Conservation (phyloP, 192 early-diverging fungal genomes). For the Paraglomus occultum region DNA sequence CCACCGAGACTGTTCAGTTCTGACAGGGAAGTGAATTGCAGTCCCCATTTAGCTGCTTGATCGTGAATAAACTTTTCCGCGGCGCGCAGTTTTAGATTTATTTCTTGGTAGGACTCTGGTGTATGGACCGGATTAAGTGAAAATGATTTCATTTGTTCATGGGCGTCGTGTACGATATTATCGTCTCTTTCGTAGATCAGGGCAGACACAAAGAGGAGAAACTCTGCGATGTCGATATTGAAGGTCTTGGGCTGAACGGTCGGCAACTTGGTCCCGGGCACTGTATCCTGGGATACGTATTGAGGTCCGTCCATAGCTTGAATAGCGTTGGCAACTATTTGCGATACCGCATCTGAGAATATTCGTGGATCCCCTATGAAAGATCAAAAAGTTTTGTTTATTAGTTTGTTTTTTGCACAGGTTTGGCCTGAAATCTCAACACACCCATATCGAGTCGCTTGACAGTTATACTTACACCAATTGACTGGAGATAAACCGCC, state of each 20-base stretch:
- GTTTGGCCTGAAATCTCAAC: neutral
- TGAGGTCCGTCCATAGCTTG: neutral
- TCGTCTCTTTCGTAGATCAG: conserved; percentile 49
- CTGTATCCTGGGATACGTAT: neutral
- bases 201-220: conserved; percentile 44
- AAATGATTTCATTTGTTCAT: conserved; percentile 7
- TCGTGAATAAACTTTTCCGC: conserved; percentile 38
- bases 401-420: neutral
- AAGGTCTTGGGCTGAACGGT: conserved; percentile 5
- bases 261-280: neutral
- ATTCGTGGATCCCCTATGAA: conserved; percentile 11
- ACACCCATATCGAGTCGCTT: no score
- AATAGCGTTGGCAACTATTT: conserved; percentile 10
- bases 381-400: neutral
- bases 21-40: conserved; percentile 44
- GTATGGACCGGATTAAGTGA: no score
- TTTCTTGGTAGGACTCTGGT: neutral
- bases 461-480: conserved; percentile 48
- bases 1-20: conserved; percentile 51
- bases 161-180: conserved; percentile 40
- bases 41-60: conserved; percentile 28
- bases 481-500: conserved; percentile 39
- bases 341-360: neutral
- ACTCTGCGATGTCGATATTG: conserved; percentile 44
- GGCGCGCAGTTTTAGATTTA: conserved; percentile 32